A percentile compares a stretch with the other conserved stretches of the same genome.
These are phyloP conservation scores for Astraeus odoratus DNA, from an alignment of 768 basidiomycete genomes.

Conservation along the genomic window DNA sequence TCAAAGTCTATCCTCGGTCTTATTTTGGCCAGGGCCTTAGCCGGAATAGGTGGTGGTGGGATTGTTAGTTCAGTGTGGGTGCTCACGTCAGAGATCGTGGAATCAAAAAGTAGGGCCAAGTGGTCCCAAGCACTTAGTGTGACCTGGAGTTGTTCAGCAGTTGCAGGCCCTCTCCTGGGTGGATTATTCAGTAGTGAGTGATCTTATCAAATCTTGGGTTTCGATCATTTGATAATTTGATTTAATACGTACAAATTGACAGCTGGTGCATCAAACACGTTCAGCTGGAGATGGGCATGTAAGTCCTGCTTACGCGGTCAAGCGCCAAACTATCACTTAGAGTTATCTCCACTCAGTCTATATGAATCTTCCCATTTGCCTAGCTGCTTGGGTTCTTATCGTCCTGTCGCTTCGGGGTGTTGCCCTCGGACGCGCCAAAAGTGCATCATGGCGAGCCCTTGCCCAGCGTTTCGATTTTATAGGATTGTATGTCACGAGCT, in stretches of 20 bases:
- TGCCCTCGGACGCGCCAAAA: slow-evolving; percentile 35
- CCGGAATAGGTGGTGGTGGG: slow-evolving; percentile 82
- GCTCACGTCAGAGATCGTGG: slow-evolving; percentile 79
- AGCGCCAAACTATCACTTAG: slow-evolving; percentile 1
- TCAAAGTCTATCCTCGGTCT: slow-evolving; percentile 46
- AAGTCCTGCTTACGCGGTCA: slow-evolving; percentile 27
- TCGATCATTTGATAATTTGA: no score
- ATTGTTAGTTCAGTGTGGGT: slow-evolving; percentile 85
- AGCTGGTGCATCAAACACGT: slow-evolving; percentile 21
- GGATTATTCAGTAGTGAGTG: slow-evolving; percentile 71
- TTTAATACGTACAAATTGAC: slow-evolving; percentile 15
- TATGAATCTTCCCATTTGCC: slow-evolving; percentile 73
- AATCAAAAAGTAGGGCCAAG: slow-evolving; percentile 59
- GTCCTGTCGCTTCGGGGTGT: slow-evolving; percentile 54
- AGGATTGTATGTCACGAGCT: slow-evolving; percentile 54
- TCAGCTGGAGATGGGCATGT: slow-evolving; percentile 87
- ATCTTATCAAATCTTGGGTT: slow-evolving; percentile 6
- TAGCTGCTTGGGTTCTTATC: slow-evolving; percentile 52
- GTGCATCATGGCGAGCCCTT: slow-evolving; percentile 53
- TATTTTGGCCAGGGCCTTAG: slow-evolving; percentile 55
- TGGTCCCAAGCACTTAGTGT: slow-evolving; percentile 83
- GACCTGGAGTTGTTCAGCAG: slow-evolving; percentile 81
- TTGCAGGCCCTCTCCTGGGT: slow-evolving; percentile 79
- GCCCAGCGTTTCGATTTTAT: slow-evolving; percentile 62
- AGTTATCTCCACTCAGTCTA: slow-evolving; percentile 48